Conservation (phyloP, 495 filamentous ascomycete species). For the Wilcoxina mikolae region DNA sequence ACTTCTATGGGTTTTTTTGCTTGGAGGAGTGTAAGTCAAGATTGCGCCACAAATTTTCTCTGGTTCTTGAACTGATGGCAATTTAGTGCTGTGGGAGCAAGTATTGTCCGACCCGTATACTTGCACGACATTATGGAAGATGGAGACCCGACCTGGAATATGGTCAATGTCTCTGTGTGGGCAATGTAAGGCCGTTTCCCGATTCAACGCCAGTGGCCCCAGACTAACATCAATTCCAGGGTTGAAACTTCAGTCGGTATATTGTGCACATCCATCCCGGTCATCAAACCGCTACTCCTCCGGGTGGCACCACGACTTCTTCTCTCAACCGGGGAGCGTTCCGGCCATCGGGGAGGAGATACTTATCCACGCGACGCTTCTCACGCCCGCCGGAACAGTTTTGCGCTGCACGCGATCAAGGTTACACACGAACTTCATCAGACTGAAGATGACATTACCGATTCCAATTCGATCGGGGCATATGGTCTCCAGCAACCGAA, state of each 20-base stretch:
- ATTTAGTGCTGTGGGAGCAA: not conserved
- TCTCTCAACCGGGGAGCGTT: slow-evolving; percentile 7
- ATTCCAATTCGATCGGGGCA: not conserved
- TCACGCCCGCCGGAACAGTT: not conserved
- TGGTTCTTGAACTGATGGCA: not conserved
- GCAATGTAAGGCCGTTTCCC: not conserved
- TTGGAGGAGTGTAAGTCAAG: slow-evolving; percentile 23
- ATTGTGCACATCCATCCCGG: slow-evolving; percentile 36
- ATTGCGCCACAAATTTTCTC: not conserved
- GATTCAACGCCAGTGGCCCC: not conserved
- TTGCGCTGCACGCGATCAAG: slow-evolving; percentile 3
- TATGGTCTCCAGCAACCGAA: slow-evolving; percentile 1
- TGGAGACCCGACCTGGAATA: slow-evolving; percentile 6
- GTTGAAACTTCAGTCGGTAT: slow-evolving; percentile 38
- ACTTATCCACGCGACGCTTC: slow-evolving; percentile 1
- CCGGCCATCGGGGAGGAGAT: not conserved
- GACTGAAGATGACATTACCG: not conserved
- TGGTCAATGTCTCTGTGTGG: slow-evolving; percentile 4
- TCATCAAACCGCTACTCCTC: slow-evolving; percentile 32
- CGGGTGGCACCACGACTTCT: slow-evolving; percentile 29
- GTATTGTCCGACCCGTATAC: slow-evolving; percentile 1
- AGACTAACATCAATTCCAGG: slow-evolving; percentile 31
- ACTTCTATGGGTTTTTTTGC: slow-evolving; percentile 33
- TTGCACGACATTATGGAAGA: slow-evolving; percentile 6
- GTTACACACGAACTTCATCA: slow-evolving; percentile 6